Conservation (phyloP, 257 asterid species). For the Solanum dulcamara region DNA sequence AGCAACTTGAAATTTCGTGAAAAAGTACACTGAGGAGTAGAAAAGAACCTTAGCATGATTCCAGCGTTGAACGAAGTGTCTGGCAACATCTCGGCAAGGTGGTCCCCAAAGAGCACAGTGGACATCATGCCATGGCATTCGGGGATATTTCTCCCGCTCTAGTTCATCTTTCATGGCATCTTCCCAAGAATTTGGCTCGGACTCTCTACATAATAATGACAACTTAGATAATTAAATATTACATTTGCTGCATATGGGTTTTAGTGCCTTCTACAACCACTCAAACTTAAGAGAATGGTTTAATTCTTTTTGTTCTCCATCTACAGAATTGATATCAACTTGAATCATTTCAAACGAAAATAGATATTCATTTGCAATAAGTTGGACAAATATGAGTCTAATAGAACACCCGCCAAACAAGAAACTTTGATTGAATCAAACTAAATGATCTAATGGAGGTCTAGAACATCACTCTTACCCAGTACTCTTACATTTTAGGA, state of each 20-base stretch:
- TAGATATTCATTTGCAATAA: background rate
- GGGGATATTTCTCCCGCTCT: conserved; percentile 72
- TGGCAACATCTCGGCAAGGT: conserved; percentile 87
- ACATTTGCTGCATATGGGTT: background rate
- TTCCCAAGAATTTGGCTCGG: conserved; percentile 99
- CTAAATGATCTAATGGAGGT: background rate
- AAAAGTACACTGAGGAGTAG: background rate
- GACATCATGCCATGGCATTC: conserved; percentile 99
- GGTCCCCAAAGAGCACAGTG: conserved; percentile 99
- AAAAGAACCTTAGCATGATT: conserved; percentile 86
- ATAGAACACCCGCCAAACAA: background rate
- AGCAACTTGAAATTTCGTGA: conserved; percentile 10
- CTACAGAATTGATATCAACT: background rate
- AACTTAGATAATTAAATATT: background rate
- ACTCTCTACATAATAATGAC: conserved; percentile 48
- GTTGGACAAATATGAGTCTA: background rate
- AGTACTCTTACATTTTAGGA: background rate
- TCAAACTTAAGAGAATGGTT: background rate
- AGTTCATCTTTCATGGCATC: conserved; percentile 80
- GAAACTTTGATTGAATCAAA: background rate
- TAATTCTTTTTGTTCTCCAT: background rate
- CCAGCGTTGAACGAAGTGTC: conserved; percentile 98
- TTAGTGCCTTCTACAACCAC: background rate
- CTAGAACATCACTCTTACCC: background rate
- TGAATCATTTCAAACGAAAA: background rate